Percentiles rank a stretch among this genome's conserved stretches.
These are phyloP conservation scores for Cordyceps cicadae DNA, from an alignment of 2,329 filamentous ascomycete genomes.

Conservation along the genomic window DNA sequence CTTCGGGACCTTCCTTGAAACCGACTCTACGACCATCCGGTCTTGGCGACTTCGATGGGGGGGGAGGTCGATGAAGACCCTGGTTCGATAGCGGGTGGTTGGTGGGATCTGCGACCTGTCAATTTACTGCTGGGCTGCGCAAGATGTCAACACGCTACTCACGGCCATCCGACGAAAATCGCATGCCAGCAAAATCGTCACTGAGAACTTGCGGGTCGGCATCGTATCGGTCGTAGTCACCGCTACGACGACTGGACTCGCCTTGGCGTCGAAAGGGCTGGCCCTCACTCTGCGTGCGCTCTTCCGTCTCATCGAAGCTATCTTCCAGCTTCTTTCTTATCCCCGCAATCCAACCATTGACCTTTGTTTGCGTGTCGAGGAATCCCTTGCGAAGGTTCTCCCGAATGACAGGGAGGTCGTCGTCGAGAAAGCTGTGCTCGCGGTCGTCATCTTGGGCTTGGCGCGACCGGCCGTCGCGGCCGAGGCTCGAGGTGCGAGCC, in stretches of 20 bases:
- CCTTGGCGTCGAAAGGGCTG: conserved; percentile 42
- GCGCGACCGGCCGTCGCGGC: conserved; percentile 30
- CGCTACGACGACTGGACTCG: conserved; percentile 62
- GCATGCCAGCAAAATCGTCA: conserved; percentile 76
- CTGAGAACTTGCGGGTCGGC: conserved; percentile 84
- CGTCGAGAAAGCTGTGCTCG: conserved; percentile 89
- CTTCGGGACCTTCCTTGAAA: conserved; percentile 60
- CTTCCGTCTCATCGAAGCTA: conserved; percentile 66
- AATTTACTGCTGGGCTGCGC: conserved; percentile 2
- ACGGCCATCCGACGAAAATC: conserved; percentile 55
- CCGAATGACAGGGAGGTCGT: conserved; percentile 86
- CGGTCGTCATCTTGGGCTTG: conserved; percentile 46
- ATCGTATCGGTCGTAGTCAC: conserved; percentile 87
- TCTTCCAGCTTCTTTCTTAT: conserved; percentile 92
- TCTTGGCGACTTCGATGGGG: conserved; percentile 43
- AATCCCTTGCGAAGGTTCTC: conserved; percentile 94
- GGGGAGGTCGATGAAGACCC: conserved; percentile 66
- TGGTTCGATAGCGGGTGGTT: conserved; percentile 65
- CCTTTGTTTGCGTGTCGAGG: conserved; percentile 81
- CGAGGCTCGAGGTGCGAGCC: conserved; percentile 42
- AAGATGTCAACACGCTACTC: conserved; percentile 24
- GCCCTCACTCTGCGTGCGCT: conserved; percentile 22
- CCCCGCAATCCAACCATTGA: conserved; percentile 86
- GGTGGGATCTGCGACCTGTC: conserved; percentile 22
- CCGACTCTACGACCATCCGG: conserved; percentile 46